phyloP scores from a whole-genome alignment of 495 filamentous ascomycete genomes.

The Mycothermus thermophilus region DNA sequence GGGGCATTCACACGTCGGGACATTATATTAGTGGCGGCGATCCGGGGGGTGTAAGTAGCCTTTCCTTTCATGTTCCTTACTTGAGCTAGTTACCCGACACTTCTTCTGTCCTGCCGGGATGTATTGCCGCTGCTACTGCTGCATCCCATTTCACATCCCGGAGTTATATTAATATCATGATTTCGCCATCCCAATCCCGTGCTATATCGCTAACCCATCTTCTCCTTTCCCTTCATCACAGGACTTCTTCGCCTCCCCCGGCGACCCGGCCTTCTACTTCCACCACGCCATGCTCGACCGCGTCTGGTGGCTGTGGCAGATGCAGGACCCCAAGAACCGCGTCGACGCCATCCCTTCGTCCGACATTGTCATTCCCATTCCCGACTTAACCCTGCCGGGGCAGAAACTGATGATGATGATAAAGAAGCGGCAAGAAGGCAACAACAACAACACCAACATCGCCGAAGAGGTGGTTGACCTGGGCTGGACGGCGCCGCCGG shows the following conservation, averaged over 20 bases:
- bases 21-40: slow-evolving; percentile 50
- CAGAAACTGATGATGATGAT: slow-evolving; percentile 4
- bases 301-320: slow-evolving; percentile 58
- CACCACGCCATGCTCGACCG: slow-evolving; percentile 61
- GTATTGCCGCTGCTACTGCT: too few relatives aligned
- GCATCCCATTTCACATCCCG: too few relatives aligned
- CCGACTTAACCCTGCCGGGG: slow-evolving; percentile 2
- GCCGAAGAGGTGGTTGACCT: slow-evolving; percentile 15
- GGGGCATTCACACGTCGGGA: slow-evolving; percentile 45
- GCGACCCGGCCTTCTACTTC: slow-evolving; percentile 54
- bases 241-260: slow-evolving; percentile 47
- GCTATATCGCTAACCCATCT: neutral
- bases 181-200: neutral
- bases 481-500: slow-evolving; percentile 19
- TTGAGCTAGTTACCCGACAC: neutral
- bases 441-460: slow-evolving; percentile 1
- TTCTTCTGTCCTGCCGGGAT: too few relatives aligned
- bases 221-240: neutral
- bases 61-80: neutral
- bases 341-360: slow-evolving; percentile 13
- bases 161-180: too few relatives aligned
- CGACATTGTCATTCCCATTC: too few relatives aligned
- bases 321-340: slow-evolving; percentile 22
- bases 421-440: slow-evolving; percentile 1
- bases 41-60: slow-evolving; percentile 21